A percentile compares a stretch with the other conserved stretches of the same genome.
Conservation (phyloP, 305 asterid genomes). For the Withania somnifera region DNA sequence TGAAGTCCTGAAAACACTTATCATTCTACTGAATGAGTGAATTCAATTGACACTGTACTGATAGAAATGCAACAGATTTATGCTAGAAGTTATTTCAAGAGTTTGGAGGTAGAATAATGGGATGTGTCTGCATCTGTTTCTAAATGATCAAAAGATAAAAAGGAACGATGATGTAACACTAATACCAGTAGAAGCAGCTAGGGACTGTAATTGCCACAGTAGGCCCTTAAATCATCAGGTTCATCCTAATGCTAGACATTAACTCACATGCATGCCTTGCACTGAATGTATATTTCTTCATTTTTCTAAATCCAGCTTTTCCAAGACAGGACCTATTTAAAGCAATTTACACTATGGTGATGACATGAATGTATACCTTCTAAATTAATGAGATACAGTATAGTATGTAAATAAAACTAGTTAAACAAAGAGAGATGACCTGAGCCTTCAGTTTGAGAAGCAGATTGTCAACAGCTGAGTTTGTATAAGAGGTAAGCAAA, state of each 20-base stretch:
- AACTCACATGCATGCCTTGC: neutral
- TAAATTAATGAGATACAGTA: neutral
- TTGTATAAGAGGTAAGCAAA: constrained; percentile 81
- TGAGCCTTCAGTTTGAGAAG: constrained; percentile 82
- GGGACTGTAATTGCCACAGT: neutral
- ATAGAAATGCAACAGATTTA: neutral
- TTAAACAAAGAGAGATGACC: constrained; percentile 32
- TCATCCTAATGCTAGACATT: neutral
- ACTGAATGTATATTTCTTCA: neutral
- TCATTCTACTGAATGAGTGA: neutral
- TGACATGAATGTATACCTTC: neutral
- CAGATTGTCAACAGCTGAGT: constrained; percentile 91
- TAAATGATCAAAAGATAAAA: neutral
- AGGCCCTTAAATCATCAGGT: neutral
- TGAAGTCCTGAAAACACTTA: neutral
- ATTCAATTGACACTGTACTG: neutral
- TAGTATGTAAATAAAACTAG: neutral
- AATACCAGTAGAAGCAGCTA: neutral
- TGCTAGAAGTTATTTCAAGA: neutral
- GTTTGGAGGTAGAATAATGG: neutral
- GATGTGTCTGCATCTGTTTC: neutral
- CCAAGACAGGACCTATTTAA: neutral
- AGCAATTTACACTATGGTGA: neutral
- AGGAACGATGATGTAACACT: neutral
- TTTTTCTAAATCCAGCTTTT: neutral